phyloP scores from a whole-genome alignment of 768 basidiomycete species.

The Daedaleopsis sinensis region DNA sequence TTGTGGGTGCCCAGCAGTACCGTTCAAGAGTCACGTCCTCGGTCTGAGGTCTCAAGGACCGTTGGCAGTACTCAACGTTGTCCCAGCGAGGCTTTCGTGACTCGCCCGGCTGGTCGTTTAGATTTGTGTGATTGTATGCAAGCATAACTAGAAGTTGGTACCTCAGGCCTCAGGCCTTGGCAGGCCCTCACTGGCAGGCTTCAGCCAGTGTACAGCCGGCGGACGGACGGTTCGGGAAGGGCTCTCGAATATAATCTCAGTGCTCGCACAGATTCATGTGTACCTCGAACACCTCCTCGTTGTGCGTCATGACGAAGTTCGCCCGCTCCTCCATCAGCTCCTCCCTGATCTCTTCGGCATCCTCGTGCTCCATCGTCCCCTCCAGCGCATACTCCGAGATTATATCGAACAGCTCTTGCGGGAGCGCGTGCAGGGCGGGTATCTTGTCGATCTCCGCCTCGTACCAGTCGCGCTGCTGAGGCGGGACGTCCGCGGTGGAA shows the following conservation, averaged over 20 bases:
- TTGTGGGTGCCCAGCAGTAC: too few relatives aligned
- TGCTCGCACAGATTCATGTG: conserved; percentile 19
- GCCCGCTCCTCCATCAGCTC: conserved; percentile 24
- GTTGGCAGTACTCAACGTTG: too few relatives aligned
- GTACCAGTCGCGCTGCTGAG: conserved; percentile 35
- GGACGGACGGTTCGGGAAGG: too few relatives aligned
- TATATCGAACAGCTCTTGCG: conserved; percentile 20
- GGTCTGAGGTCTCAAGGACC: too few relatives aligned
- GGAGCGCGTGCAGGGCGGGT: conserved; percentile 8
- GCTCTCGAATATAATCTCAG: neutral
- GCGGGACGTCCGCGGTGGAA: conserved; percentile 33
- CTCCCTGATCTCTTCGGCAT: conserved; percentile 17
- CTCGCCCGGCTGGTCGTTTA: too few relatives aligned
- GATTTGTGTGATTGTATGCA: too few relatives aligned
- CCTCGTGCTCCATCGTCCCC: conserved; percentile 3
- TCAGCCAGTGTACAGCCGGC: too few relatives aligned
- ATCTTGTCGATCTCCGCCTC: neutral
- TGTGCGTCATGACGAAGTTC: conserved; percentile 8
- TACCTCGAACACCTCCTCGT: conserved; percentile 6
- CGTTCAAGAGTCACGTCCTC: too few relatives aligned
- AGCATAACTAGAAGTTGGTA: too few relatives aligned
- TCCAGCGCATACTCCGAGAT: conserved; percentile 8
- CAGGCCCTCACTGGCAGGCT: too few relatives aligned
- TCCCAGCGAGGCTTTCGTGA: too few relatives aligned
- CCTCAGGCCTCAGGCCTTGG: too few relatives aligned